A percentile compares a stretch with the other conserved stretches of the same genome.
These are phyloP conservation scores for Agastache rugosa DNA, from an alignment of 257 asterid genomes.

Conservation along the genomic window DNA sequence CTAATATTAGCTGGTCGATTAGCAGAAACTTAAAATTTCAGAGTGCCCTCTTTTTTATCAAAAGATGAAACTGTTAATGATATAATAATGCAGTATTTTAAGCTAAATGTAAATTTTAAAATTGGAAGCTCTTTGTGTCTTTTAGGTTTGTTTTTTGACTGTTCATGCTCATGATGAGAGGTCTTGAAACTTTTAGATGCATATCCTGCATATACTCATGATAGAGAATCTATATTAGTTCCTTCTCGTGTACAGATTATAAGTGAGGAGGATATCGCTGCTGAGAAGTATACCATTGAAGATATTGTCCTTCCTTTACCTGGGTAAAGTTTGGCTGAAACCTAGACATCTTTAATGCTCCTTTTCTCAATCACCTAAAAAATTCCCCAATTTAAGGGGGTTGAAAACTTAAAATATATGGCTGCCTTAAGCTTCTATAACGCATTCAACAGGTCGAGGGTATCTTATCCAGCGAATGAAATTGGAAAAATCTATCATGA, in stretches of 20 bases:
- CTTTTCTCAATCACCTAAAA: slow-evolving; percentile 12
- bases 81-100: neutral
- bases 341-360: slow-evolving; percentile 26
- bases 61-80: neutral
- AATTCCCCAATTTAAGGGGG: slow-evolving; percentile 7
- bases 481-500: slow-evolving; percentile 72
- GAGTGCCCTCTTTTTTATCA: neutral
- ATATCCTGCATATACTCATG: slow-evolving; percentile 1
- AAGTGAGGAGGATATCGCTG: slow-evolving; percentile 69
- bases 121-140: neutral
- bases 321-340: slow-evolving; percentile 61
- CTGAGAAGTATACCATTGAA: slow-evolving; percentile 67
- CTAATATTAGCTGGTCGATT: neutral
- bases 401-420: neutral
- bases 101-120: neutral
- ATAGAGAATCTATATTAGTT: slow-evolving; percentile 26
- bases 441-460: slow-evolving; percentile 74
- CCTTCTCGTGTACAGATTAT: slow-evolving; percentile 58
- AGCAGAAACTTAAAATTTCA: too few relatives aligned
- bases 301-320: slow-evolving; percentile 96
- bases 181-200: slow-evolving; percentile 23
- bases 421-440: slow-evolving; percentile 28
- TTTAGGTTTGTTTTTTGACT: neutral
- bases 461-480: slow-evolving; percentile 79
- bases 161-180: neutral